Percentiles rank a stretch among this genome's conserved stretches.
Evolutionary conservation across 2,329 filamentous ascomycete genomes (phyloP).

Genomic region (Tolypocladium tropicale): DNA sequence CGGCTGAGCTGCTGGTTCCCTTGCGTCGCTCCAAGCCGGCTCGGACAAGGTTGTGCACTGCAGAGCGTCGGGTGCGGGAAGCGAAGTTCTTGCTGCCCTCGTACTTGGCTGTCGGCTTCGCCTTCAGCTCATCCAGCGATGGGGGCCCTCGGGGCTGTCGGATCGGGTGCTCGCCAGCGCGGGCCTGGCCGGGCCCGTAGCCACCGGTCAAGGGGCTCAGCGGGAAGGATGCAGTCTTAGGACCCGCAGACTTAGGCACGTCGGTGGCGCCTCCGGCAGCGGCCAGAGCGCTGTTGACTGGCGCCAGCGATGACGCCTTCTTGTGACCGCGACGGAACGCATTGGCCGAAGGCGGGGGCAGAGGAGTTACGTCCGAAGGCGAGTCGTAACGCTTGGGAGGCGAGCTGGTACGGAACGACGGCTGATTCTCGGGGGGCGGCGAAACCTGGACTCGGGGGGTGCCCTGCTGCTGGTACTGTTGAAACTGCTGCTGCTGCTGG

Average conservation of each 20-base stretch:
- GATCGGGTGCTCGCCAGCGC: conserved; percentile 86
- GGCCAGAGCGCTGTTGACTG: conserved; percentile 40
- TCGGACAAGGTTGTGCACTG: conserved; percentile 82
- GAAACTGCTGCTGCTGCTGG: conserved; percentile 34
- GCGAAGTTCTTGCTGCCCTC: conserved; percentile 98
- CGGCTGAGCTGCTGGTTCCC: conserved; percentile 58
- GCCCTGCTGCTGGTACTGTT: conserved; percentile 33
- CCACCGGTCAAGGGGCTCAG: conserved; percentile 70
- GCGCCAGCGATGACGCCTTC: conserved; percentile 70
- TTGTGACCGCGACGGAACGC: conserved; percentile 91
- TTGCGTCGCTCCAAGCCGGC: conserved; percentile 81
- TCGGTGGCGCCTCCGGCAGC: conserved; percentile 31
- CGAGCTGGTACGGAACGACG: conserved; percentile 49
- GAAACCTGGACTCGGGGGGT: conserved; percentile 74
- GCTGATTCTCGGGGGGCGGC: conserved; percentile 57
- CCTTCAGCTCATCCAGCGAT: conserved; percentile 78
- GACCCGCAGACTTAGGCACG: conserved; percentile 49
- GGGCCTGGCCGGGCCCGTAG: conserved; percentile 86
- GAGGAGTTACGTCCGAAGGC: conserved; percentile 55
- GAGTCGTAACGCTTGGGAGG: conserved; percentile 59
- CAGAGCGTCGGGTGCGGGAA: conserved; percentile 81
- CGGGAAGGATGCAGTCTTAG: conserved; percentile 73
- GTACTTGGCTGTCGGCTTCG: conserved; percentile 82
- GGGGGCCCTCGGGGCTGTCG: conserved; percentile 91
- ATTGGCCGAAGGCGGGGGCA: conserved; percentile 81